Conservation (phyloP, 1,284 basidiomycete species). For the Ustilago lituana region DNA sequence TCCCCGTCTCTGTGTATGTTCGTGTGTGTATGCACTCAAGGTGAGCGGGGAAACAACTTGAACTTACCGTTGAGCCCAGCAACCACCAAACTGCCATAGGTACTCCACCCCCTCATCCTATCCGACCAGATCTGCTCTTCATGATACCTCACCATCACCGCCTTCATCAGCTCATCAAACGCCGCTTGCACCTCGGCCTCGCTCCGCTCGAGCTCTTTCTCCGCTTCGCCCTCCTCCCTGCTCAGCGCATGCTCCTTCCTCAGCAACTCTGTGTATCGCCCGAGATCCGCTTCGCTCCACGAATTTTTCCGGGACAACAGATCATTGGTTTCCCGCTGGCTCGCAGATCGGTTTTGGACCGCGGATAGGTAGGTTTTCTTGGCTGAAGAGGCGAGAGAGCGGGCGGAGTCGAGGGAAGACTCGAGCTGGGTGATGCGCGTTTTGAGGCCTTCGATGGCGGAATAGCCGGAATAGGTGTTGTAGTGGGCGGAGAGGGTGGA, state of each 20-base stretch:
- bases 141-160: constrained; percentile 62
- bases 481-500: constrained; percentile 42
- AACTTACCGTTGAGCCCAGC: constrained; percentile 56
- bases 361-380: constrained; percentile 49
- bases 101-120: constrained; percentile 53
- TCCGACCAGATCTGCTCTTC: constrained; percentile 66
- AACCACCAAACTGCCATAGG: constrained; percentile 57
- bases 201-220: constrained; percentile 47
- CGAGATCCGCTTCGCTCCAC: constrained; percentile 60
- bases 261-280: constrained; percentile 58
- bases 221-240: constrained; percentile 44
- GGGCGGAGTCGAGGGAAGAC: constrained; percentile 12
- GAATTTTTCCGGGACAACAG: constrained; percentile 56
- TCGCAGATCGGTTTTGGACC: constrained; percentile 41
- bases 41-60: too few relatives aligned
- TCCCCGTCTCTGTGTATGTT: too few relatives aligned
- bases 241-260: constrained; percentile 56
- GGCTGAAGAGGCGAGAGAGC: constrained; percentile 14
- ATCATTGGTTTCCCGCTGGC: constrained; percentile 61
- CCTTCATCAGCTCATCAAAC: constrained; percentile 61
- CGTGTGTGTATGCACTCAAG: too few relatives aligned
- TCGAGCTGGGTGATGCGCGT: constrained; percentile 32
- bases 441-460: constrained; percentile 52
- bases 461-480: constrained; percentile 59
- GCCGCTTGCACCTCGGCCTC: constrained; percentile 50